Evolutionary conservation across 306 rosid genomes (phyloP).

Genomic region (Geum urbanum): DNA sequence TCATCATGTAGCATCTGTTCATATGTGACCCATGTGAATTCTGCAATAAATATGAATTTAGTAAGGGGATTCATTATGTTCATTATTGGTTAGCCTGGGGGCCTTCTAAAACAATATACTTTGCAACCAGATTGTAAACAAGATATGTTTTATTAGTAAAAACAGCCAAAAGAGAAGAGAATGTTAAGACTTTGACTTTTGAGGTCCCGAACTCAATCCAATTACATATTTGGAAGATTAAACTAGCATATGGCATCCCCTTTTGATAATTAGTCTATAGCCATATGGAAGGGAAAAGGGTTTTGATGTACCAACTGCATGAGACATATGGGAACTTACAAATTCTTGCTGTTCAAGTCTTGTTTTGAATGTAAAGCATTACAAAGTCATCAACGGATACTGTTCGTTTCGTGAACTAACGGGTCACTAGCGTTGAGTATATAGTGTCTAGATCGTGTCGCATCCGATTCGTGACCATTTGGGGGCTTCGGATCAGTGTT

Average conservation of each 20-base stretch:
- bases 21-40: slow-evolving; percentile 7
- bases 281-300: not conserved
- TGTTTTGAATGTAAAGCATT: not conserved
- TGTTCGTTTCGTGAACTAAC: too few species aligned
- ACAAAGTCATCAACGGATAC: too few species aligned
- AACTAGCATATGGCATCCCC: not conserved
- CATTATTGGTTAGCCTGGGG: not conserved
- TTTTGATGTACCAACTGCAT: not conserved
- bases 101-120: not conserved
- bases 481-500: too few species aligned
- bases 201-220: not conserved
- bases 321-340: not conserved
- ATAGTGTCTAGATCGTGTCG: too few species aligned
- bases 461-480: too few species aligned
- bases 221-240: not conserved
- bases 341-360: not conserved
- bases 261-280: not conserved
- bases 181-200: not conserved
- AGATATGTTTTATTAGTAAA: not conserved
- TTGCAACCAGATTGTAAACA: not conserved
- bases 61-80: not conserved
- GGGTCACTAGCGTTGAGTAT: too few species aligned
- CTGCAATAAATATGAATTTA: not conserved
- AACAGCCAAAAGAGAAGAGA: not conserved
- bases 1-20: not conserved